Base-by-base conservation (phyloP, 176 grass and related monocot genomes). In the Ensete ventricosum region DNA sequence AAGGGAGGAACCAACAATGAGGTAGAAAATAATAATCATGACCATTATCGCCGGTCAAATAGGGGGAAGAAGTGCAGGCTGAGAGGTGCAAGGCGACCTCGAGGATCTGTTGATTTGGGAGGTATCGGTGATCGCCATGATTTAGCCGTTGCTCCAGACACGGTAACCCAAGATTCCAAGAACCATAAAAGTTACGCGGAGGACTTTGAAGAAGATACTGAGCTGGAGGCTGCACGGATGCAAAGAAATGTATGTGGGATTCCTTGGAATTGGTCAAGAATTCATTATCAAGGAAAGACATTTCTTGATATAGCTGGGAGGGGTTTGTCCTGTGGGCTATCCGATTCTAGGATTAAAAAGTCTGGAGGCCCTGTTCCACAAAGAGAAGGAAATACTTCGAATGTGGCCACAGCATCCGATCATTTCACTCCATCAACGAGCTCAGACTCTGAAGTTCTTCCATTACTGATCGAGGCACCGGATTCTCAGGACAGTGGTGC, bases 251-350 rank as follows among this genome's bases (percentile, higher is more conserved):
- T 94, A 50, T 99, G 90, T 54, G 88, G 95, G 55, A 93, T 99
- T 84, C 95, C 95, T 5, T 99, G 90, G 95, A 99, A 91, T 81
- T 99, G 95, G 95, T 99, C 95, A 34, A 85, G 95, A 71, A 91
- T 99, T 86, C 94, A 97, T 77, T 76, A 94, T 81, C 82, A 86
- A 55, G 81, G 95, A 64, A 99, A 89, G 76, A 93, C 90, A 43
- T 89, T 93, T 84, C 81, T 98, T 77, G 90, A 93, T 83, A 82
- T 80, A 81, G 87, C 91, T 16, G 91, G 91, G n/a, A 91, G 84
- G 74, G 90, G 93, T 85, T 86, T 96, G 53, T 96, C 93, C 1
- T 92, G 93, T 73, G 87, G 85, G 78, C 81, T 93, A 6, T 93
- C 90, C 0, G 95, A 98, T 83, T 85, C 86, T 53, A 87, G 69